Conservation (phyloP, 2,329 filamentous ascomycete species). For the Gremmenia infestans region DNA sequence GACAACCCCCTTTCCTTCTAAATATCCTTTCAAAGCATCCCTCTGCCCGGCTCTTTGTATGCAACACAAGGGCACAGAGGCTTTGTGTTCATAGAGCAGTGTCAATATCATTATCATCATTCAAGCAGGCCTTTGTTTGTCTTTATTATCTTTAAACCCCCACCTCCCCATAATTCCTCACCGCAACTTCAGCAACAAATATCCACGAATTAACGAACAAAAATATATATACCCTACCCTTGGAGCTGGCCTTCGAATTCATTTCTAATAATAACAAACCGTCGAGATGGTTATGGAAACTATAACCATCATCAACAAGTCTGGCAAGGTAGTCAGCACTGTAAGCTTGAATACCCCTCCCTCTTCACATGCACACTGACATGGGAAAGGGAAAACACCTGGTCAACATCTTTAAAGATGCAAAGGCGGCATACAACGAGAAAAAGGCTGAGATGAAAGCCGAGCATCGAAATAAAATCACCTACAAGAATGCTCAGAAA, state of each 20-base stretch:
- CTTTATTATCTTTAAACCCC: constrained; percentile 6
- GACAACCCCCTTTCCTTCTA: neutral
- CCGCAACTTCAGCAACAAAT: constrained; percentile 5
- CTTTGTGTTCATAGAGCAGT: constrained; percentile 1
- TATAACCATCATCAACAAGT: constrained; percentile 85
- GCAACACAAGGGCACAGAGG: constrained; percentile 3
- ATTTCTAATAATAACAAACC: constrained; percentile 7
- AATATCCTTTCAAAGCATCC: neutral
- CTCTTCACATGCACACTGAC: constrained; percentile 13
- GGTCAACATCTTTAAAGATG: constrained; percentile 86
- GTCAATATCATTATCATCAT: neutral
- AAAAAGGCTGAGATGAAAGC: constrained; percentile 78
- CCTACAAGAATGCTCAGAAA: constrained; percentile 56
- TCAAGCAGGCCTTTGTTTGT: constrained; percentile 9
- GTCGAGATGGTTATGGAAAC: constrained; percentile 55
- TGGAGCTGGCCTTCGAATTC: constrained; percentile 25
- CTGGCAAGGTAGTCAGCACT: constrained; percentile 84
- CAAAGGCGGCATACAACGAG: constrained; percentile 80
- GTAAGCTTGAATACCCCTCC: constrained; percentile 44
- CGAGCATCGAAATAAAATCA: constrained; percentile 55
- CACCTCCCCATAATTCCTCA: constrained; percentile 6
- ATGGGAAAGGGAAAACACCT: constrained; percentile 76
- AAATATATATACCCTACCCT: constrained; percentile 4
- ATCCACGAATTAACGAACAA: constrained; percentile 7
- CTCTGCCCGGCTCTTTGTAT: constrained; percentile 4